Base-by-base conservation (phyloP, 2,329 filamentous ascomycete species). In the Sclerotinia nivalis region DNA sequence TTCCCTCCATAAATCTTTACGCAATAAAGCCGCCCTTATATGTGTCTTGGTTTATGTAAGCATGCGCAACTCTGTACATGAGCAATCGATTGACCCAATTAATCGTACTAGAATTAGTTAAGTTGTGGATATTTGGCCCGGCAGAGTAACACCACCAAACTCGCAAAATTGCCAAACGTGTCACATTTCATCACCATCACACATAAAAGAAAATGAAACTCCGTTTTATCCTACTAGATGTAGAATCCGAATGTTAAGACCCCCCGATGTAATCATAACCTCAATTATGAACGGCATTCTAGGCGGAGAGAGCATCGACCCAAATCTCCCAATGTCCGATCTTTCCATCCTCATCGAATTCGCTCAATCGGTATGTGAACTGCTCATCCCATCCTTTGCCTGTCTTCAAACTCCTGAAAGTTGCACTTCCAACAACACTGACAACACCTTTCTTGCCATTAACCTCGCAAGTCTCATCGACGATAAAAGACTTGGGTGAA, bases 271-370 rank as follows among this genome's bases (percentile, higher is more conserved):
- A 13, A n/a, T 34, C 52, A 56, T 28, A 15, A 7, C 31, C 1
- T 60, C 43, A 55, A 69, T 34, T 40, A 31, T 69, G 45, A 78
- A 80, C 69, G 59, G 80, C 81, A 37, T 78, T 76, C 81, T 80
- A 82, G 47, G 81, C 81, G 71, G 79, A 81, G 69, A 82, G 72
- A 18, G 80, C 80, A 77, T 83, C 81, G 20, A 80, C 80, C 81
- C 81, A 83, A 65, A 82, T 81, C 74, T 83, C 80, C 80, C 80
- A 82, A 73, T 79, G 76, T 40, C 80, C 81, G 71, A 82, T 79
- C 74, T 72, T 80, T 0, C 79, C 80, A 25, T 79, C 71, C 9
- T 74, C 74, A 74, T 82, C 79, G 71, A 81, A 82, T 10, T 70
- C 79, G 73, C 81, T 80, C 58, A 82, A 77, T 61, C 78, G 72